phyloP scores from a whole-genome alignment of 2,329 filamentous ascomycete genomes.

The Fusarium pseudoanthophilum region DNA sequence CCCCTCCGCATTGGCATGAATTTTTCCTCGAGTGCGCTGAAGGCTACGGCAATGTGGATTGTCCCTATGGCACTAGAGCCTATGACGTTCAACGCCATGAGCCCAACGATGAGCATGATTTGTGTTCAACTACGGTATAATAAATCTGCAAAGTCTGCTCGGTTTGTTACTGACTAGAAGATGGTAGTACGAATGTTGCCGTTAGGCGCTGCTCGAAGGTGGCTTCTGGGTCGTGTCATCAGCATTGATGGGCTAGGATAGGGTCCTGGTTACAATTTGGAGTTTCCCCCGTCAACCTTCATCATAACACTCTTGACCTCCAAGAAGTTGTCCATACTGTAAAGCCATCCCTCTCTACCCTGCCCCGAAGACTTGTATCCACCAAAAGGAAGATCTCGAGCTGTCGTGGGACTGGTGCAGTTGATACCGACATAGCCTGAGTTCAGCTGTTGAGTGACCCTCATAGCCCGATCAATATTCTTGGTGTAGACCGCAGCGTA shows the following conservation, averaged over 20 bases:
- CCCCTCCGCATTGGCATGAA: background rate
- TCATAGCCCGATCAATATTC: constrained; percentile 59
- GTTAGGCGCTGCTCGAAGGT: too few relatives aligned
- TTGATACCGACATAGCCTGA: constrained; percentile 70
- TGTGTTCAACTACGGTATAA: background rate
- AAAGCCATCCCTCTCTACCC: constrained; percentile 23
- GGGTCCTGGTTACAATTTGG: constrained; percentile 2
- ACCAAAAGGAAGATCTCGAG: constrained; percentile 27
- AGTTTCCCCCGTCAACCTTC: constrained; percentile 13
- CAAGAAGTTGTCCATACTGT: constrained; percentile 37
- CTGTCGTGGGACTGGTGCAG: constrained; percentile 47
- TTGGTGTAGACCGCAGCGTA: constrained; percentile 67
- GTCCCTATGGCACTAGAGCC: background rate
- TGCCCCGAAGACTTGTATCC: constrained; percentile 30
- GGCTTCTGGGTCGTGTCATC: background rate
- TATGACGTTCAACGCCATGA: background rate
- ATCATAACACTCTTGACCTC: constrained; percentile 39
- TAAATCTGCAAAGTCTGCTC: background rate
- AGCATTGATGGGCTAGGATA: background rate
- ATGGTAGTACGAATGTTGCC: background rate
- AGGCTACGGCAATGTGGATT: background rate
- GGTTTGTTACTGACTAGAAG: background rate
- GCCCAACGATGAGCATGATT: background rate
- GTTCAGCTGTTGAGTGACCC: constrained; percentile 63
- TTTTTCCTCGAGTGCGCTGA: background rate